Percentiles rank a stretch among this genome's conserved stretches.
Evolutionary conservation across 169 alveolate species (phyloP).

Genomic region (Plasmodium gonderi): DNA sequence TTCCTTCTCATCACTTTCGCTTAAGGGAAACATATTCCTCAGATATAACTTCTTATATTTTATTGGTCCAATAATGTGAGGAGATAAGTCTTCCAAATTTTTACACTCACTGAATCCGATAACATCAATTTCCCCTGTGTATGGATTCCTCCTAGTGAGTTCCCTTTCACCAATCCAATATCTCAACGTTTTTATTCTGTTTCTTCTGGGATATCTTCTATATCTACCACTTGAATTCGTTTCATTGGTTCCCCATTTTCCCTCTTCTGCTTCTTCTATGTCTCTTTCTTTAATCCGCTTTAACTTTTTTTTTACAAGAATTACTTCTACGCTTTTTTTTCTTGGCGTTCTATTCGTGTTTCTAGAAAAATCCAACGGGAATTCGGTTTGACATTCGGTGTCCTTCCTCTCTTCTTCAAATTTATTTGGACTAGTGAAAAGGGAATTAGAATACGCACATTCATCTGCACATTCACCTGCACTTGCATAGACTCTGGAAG

Average conservation of each 20-base stretch:
- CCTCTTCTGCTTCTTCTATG: background rate
- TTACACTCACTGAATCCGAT: constrained; percentile 62
- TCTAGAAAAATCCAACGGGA: constrained; percentile 36
- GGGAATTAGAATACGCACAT: too few relatives aligned
- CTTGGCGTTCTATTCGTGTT: constrained; percentile 57
- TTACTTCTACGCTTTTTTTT: constrained; percentile 65
- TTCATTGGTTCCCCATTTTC: background rate
- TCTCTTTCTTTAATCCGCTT: constrained; percentile 29
- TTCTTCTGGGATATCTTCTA: constrained; percentile 57
- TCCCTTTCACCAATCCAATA: constrained; percentile 74
- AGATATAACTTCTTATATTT: constrained; percentile 29
- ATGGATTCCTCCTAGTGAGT: constrained; percentile 40
- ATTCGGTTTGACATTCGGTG: constrained; percentile 57
- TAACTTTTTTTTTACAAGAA: constrained; percentile 26
- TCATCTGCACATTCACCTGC: too few relatives aligned
- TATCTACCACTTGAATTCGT: background rate
- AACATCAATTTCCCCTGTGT: constrained; percentile 70
- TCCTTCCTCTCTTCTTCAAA: constrained; percentile 5
- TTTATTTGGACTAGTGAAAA: constrained; percentile 5
- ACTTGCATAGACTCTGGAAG: background rate
- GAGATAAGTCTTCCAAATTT: constrained; percentile 39
- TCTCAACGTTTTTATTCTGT: constrained; percentile 49
- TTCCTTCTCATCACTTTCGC: background rate
- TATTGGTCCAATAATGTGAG: constrained; percentile 63
- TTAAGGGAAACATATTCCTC: background rate